phyloP scores from a whole-genome alignment of 768 basidiomycete species.

The Naganishia onofrii region DNA sequence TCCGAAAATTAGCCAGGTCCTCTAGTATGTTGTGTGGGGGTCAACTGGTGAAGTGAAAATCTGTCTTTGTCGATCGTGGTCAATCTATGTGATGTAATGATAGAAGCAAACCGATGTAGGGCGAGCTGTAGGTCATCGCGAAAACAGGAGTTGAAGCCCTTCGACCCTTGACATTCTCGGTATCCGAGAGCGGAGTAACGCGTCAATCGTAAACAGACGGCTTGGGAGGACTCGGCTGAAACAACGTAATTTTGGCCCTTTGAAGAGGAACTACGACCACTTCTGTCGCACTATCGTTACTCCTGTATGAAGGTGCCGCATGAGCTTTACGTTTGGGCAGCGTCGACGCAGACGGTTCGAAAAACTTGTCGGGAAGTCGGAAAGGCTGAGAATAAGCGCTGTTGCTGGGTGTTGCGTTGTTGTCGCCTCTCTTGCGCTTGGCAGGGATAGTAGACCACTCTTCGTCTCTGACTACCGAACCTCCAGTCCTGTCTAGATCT shows the following conservation, averaged over 20 bases:
- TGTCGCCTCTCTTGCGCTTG: constrained; percentile 6
- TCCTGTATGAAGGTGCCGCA: neutral
- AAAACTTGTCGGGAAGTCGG: constrained; percentile 12
- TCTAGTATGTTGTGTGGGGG: too few relatives aligned
- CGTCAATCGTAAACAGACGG: neutral
- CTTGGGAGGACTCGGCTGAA: constrained; percentile 16
- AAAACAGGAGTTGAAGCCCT: too few relatives aligned
- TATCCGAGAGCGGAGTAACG: neutral
- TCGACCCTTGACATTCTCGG: too few relatives aligned
- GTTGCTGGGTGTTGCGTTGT: neutral
- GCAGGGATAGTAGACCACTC: constrained; percentile 17
- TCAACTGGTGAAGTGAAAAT: too few relatives aligned
- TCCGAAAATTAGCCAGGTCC: too few relatives aligned
- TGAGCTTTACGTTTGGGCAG: neutral
- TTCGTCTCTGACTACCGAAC: neutral
- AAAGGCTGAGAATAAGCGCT: neutral
- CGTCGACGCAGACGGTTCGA: neutral
- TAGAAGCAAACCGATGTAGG: too few relatives aligned
- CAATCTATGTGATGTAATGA: too few relatives aligned
- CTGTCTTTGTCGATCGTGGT: too few relatives aligned
- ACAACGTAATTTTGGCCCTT: constrained; percentile 4
- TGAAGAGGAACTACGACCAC: constrained; percentile 9
- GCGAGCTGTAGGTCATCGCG: too few relatives aligned
- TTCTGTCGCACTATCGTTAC: constrained; percentile 19
- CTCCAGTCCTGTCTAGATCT: neutral